A percentile compares a stretch with the other conserved stretches of the same genome.
Evolutionary conservation across 2,329 filamentous ascomycete species (phyloP).

Genomic region (Colletotrichum higginsianum): DNA sequence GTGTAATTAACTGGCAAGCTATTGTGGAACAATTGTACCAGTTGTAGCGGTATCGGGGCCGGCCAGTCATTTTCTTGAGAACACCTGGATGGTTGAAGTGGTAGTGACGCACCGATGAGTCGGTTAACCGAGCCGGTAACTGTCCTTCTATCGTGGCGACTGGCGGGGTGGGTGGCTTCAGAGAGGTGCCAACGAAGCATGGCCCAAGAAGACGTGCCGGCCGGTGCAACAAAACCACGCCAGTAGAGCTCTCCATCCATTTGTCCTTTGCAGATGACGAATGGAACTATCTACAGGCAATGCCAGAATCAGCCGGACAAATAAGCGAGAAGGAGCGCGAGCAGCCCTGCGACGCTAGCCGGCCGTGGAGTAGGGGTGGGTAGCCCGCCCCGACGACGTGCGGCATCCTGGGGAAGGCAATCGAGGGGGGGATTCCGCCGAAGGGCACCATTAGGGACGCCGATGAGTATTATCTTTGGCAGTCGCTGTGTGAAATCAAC

Average conservation of each 20-base stretch:
- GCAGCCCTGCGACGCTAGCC: slow-evolving; percentile 24
- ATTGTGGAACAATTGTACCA: slow-evolving; percentile 26
- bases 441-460: slow-evolving; percentile 17
- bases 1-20: slow-evolving; percentile 9
- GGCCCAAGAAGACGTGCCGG: slow-evolving; percentile 20
- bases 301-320: slow-evolving; percentile 4
- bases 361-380: slow-evolving; percentile 9
- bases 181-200: slow-evolving; percentile 15
- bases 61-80: neutral
- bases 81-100: slow-evolving; percentile 32
- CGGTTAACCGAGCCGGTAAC: slow-evolving; percentile 16
- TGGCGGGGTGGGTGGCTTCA: slow-evolving; percentile 14
- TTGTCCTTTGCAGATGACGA: slow-evolving; percentile 14
- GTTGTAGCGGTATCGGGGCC: slow-evolving; percentile 16
- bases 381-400: slow-evolving; percentile 32
- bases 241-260: slow-evolving; percentile 11
- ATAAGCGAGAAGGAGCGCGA: slow-evolving; percentile 11
- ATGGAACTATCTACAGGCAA: slow-evolving; percentile 17
- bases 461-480: slow-evolving; percentile 11
- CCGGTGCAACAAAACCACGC: slow-evolving; percentile 18
- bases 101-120: slow-evolving; percentile 18
- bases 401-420: slow-evolving; percentile 25
- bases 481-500: neutral
- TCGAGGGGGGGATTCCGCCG: slow-evolving; percentile 22
- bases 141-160: slow-evolving; percentile 18